Percentiles rank a stretch among this genome's conserved stretches.
These are phyloP conservation scores for Aspergillus biplanus DNA, from an alignment of 495 filamentous ascomycete species.

Conservation along the genomic window DNA sequence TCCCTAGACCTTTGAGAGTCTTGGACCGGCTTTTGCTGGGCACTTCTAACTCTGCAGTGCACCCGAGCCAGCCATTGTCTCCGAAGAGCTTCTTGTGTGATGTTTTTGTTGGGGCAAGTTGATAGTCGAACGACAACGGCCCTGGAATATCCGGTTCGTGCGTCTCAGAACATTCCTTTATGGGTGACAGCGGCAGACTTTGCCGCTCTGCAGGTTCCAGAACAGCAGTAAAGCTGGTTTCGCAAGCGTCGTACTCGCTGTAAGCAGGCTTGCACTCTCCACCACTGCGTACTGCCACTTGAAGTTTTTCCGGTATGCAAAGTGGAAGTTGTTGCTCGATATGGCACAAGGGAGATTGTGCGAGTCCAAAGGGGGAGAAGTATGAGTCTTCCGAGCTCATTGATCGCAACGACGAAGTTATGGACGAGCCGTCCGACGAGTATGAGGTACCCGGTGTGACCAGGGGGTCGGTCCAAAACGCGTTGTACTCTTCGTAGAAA, in stretches of 20 bases:
- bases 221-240: constrained; percentile 18
- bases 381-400: constrained; percentile 5
- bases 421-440: constrained; percentile 15
- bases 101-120: constrained; percentile 1
- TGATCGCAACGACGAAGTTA: constrained; percentile 18
- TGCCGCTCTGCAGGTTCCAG: constrained; percentile 13
- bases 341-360: constrained; percentile 9
- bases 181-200: constrained; percentile 9
- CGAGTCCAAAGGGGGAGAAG: constrained; percentile 6
- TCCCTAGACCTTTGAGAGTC: constrained; percentile 42
- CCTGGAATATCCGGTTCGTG: not conserved
- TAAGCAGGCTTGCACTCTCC: constrained; percentile 19
- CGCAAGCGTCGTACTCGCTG: constrained; percentile 4
- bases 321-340: not conserved
- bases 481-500: constrained; percentile 31
- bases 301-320: constrained; percentile 4
- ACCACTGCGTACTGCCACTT: constrained; percentile 12
- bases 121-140: constrained; percentile 11
- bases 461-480: constrained; percentile 24
- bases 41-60: constrained; percentile 35
- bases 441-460: not conserved
- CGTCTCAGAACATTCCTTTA: not conserved
- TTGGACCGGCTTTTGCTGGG: constrained; percentile 36
- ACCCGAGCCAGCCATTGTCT: constrained; percentile 54
- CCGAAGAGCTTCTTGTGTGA: constrained; percentile 59